These are phyloP conservation scores for Claviceps quebecensis DNA, from an alignment of 2,329 filamentous ascomycete genomes.

Conservation along the genomic window DNA sequence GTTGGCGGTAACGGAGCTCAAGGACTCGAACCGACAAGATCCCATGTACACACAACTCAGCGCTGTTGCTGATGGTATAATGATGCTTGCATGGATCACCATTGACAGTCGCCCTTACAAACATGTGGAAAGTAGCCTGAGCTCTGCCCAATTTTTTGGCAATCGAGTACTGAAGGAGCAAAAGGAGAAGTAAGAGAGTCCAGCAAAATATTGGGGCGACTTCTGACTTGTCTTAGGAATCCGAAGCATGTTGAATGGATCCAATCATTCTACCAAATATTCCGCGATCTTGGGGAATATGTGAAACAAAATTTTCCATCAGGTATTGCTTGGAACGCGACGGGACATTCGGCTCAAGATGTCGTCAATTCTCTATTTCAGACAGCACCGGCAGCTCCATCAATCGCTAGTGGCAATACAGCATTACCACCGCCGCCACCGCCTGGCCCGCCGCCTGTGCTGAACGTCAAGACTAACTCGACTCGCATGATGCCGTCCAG, in stretches of 20 bases:
- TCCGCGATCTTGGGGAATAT: constrained; percentile 70
- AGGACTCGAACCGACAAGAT: constrained; percentile 66
- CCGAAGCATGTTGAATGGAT: constrained; percentile 75
- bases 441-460: constrained; percentile 54
- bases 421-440: constrained; percentile 48
- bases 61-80: constrained; percentile 80
- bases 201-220: not conserved
- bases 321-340: constrained; percentile 77
- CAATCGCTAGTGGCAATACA: constrained; percentile 38
- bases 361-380: constrained; percentile 40
- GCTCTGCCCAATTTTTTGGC: constrained; percentile 82
- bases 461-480: constrained; percentile 39
- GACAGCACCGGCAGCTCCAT: constrained; percentile 25
- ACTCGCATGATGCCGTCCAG: constrained; percentile 25
- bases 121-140: constrained; percentile 70
- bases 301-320: constrained; percentile 69
- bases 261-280: constrained; percentile 81
- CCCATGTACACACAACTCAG: constrained; percentile 69
- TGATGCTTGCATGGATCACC: constrained; percentile 80
- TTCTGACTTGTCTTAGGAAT: constrained; percentile 39
- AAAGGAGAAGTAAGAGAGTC: constrained; percentile 47
- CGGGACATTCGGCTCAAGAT: constrained; percentile 59
- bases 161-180: constrained; percentile 86
- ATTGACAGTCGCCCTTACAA: constrained; percentile 72
- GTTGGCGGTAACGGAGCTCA: constrained; percentile 63